phyloP scores from a whole-genome alignment of 2,329 filamentous ascomycete genomes.

The Sphaceloma murrayae region DNA sequence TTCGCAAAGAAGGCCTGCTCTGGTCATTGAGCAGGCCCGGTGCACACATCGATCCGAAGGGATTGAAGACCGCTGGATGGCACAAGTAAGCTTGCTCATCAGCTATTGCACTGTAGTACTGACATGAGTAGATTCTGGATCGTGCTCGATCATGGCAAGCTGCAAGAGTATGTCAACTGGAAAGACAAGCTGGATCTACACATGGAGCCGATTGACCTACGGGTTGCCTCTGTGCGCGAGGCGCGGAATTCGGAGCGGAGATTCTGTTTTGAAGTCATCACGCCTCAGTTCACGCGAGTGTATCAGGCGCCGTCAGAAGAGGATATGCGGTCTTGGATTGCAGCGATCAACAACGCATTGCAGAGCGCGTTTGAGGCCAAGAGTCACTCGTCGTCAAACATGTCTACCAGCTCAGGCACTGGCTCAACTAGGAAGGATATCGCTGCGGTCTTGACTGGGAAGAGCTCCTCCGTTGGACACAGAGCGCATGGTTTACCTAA shows the following conservation, averaged over 20 bases:
- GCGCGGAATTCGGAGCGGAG: constrained; percentile 87
- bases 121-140: constrained; percentile 76
- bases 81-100: constrained; percentile 64
- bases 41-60: constrained; percentile 89
- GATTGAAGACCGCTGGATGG: constrained; percentile 94
- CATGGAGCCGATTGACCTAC: constrained; percentile 94
- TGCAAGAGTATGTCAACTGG: constrained; percentile 99
- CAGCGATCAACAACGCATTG: constrained; percentile 89
- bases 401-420: constrained; percentile 35
- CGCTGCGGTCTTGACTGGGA: constrained; percentile 84
- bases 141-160: constrained; percentile 87
- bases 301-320: constrained; percentile 98
- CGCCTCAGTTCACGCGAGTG: constrained; percentile 86
- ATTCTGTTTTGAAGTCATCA: constrained; percentile 98
- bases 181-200: constrained; percentile 94
- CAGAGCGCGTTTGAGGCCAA: constrained; percentile 87
- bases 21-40: constrained; percentile 92
- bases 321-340: constrained; percentile 95
- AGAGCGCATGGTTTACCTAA: constrained; percentile 27
- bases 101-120: constrained; percentile 24
- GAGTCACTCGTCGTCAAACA: constrained; percentile 36
- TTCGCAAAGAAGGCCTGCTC: constrained; percentile 84
- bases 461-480: constrained; percentile 63
- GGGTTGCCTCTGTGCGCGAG: constrained; percentile 93
- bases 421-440: constrained; percentile 69